These are phyloP conservation scores for Ogataea minuta DNA, from an alignment of 805 yeast genomes.

Conservation along the genomic window DNA sequence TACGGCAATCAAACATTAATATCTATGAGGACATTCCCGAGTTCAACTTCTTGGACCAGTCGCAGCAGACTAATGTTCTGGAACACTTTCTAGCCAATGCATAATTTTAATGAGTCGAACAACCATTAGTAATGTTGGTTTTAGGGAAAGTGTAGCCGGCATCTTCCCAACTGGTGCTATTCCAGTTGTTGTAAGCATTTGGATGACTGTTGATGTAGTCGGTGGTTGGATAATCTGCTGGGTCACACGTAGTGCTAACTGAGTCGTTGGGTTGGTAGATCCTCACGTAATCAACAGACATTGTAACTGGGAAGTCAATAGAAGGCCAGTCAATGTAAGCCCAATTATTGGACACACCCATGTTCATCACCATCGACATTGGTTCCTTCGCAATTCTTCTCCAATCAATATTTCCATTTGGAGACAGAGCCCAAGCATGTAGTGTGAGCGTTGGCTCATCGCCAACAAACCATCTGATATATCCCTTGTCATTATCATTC, in stretches of 20 bases:
- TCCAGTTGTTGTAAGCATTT: slow-evolving; percentile 65
- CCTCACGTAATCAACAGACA: slow-evolving; percentile 84
- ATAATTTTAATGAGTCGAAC: slow-evolving; percentile 2
- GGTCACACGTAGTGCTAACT: slow-evolving; percentile 76
- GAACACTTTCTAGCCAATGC: slow-evolving; percentile 6
- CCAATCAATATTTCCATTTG: slow-evolving; percentile 88
- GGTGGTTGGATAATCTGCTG: slow-evolving; percentile 76
- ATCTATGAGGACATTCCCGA: slow-evolving; percentile 11
- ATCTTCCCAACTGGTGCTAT: slow-evolving; percentile 68
- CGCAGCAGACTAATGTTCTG: slow-evolving; percentile 4
- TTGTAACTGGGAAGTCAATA: slow-evolving; percentile 70
- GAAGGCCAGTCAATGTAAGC: slow-evolving; percentile 89
- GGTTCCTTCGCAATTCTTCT: slow-evolving; percentile 86
- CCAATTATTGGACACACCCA: slow-evolving; percentile 93
- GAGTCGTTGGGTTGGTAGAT: slow-evolving; percentile 80
- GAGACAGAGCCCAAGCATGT: slow-evolving; percentile 72
- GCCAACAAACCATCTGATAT: slow-evolving; percentile 86
- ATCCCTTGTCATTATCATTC: slow-evolving; percentile 69
- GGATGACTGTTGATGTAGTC: slow-evolving; percentile 75
- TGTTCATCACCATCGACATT: slow-evolving; percentile 81
- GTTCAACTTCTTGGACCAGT: slow-evolving; percentile 12
- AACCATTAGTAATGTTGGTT: slow-evolving; percentile 54
- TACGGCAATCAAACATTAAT: slow-evolving; percentile 2
- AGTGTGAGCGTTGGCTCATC: slow-evolving; percentile 72
- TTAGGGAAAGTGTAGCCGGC: slow-evolving; percentile 76